A percentile compares a stretch with the other conserved stretches of the same genome.
Conservation (phyloP, 116 monocot genomes). For the Papilionanthe hybrid region DNA sequence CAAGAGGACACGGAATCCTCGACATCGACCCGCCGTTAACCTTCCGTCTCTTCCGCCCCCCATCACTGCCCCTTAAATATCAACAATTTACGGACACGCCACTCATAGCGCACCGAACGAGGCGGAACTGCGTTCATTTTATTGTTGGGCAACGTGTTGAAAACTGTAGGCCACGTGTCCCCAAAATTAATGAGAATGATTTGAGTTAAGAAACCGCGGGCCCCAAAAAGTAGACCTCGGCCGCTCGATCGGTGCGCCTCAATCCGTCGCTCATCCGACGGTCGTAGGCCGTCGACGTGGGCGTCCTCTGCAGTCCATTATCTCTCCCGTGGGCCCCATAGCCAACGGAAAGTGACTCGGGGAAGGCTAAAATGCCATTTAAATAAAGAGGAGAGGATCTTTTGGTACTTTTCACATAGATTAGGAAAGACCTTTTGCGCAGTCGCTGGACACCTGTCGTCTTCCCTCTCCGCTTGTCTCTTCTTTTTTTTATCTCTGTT, state of each 20-base stretch:
- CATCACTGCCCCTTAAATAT: background rate
- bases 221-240: background rate
- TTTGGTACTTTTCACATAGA: slow-evolving; percentile 2
- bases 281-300: background rate
- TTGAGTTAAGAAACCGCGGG: background rate
- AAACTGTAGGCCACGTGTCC: background rate
- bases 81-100: background rate
- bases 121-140: background rate
- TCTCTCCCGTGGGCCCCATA: background rate
- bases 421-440: background rate
- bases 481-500: background rate
- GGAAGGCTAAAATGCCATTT: background rate
- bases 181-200: background rate
- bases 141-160: background rate
- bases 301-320: background rate
- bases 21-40: background rate
- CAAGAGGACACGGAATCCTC: background rate
- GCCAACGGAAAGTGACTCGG: background rate
- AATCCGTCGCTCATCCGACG: background rate
- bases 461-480: background rate
- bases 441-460: slow-evolving; percentile 6
- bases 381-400: background rate
- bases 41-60: background rate
- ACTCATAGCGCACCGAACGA: too few species aligned
- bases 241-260: background rate